Percentiles rank a stretch among this genome's conserved stretches.
phyloP scores from a whole-genome alignment of 2,329 filamentous ascomycete species.

The Endocalyx cinctus region DNA sequence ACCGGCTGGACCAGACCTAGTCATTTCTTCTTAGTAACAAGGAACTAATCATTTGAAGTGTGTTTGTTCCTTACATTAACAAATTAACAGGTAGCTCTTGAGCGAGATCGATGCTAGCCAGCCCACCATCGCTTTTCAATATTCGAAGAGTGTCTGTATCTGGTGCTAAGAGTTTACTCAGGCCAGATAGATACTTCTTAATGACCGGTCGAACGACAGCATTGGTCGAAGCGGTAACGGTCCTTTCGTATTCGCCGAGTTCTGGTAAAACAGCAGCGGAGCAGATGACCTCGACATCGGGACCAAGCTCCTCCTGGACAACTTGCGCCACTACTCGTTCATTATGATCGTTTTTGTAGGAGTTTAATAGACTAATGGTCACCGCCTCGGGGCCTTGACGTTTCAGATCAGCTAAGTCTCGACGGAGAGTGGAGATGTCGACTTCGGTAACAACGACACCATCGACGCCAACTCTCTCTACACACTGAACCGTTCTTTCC shows the following conservation, averaged over 20 bases:
- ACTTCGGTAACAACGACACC: slow-evolving; percentile 35
- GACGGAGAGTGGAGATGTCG: slow-evolving; percentile 33
- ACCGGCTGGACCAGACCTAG: slow-evolving; percentile 46
- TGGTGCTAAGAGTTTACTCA: slow-evolving; percentile 31
- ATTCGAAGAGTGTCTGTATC: slow-evolving; percentile 42
- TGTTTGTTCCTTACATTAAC: too few species aligned
- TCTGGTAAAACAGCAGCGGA: slow-evolving; percentile 42
- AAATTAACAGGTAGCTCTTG: slow-evolving; percentile 43
- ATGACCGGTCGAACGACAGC: slow-evolving; percentile 43
- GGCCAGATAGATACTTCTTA: slow-evolving; percentile 37
- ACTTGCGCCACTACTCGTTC: slow-evolving; percentile 34
- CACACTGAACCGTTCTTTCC: slow-evolving; percentile 41
- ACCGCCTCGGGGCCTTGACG: slow-evolving; percentile 38
- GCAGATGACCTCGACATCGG: slow-evolving; percentile 37
- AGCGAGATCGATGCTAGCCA: slow-evolving; percentile 40
- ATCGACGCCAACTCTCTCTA: slow-evolving; percentile 37
- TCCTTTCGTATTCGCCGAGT: slow-evolving; percentile 44
- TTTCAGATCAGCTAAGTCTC: slow-evolving; percentile 32
- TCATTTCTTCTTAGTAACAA: too few species aligned
- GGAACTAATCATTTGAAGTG: too few species aligned
- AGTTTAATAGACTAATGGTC: slow-evolving; percentile 42
- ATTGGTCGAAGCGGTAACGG: slow-evolving; percentile 43
- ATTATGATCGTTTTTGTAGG: slow-evolving; percentile 38
- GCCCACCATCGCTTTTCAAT: slow-evolving; percentile 44
- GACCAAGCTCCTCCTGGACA: slow-evolving; percentile 37